Base-by-base conservation (phyloP, 352 stramenopile genomes). In the Peronospora farinosa region DNA sequence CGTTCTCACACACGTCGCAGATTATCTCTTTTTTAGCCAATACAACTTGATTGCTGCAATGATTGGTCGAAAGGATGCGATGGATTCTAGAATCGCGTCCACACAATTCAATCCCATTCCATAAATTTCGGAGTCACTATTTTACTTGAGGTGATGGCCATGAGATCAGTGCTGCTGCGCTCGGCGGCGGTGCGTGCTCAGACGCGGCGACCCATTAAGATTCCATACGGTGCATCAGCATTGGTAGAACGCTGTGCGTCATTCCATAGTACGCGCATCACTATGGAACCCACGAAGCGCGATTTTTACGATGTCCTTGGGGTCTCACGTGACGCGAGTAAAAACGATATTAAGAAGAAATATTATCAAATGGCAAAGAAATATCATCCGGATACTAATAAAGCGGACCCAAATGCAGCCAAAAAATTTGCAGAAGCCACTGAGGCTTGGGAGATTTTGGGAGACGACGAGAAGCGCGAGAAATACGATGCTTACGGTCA, bases 381-480 rank as follows among this genome's bases (percentile, higher is more conserved):
- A 72, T 98, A 97, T 73, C 96, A 99, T 63, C 96, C 96, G 7
- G 96, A 99, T 63, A 96, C 95, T 37, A 98, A 98, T 73, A 97
- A 97, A 61, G 78, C 87, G 40, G 86, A 97, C 49, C 83, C 83
- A 37, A 54, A 95, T 41, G 84, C 90, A 0, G 72, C 81, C 31
- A 86, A 96, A 50, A 97, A 97, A 72, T 97, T 97, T 61, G 75
- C 84, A 0, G 88, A 97, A 49, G 87, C 91, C 7, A 93, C 83
- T 8, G 90, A 97, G 54, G 92, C 92, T 3, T 97, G 96, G 84
- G 92, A 98, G 60, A 77, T 97, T 31, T 66, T 98, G 19, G 86
- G 82, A 19, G 82, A 96, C 53, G 87, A 96, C 19, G 86, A 97
- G 30, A 96, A 98, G 69, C 81, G 95, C 23, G 61, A 96, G 56